Conservation (phyloP, 768 basidiomycete genomes). For the Tremella fuciformis region DNA sequence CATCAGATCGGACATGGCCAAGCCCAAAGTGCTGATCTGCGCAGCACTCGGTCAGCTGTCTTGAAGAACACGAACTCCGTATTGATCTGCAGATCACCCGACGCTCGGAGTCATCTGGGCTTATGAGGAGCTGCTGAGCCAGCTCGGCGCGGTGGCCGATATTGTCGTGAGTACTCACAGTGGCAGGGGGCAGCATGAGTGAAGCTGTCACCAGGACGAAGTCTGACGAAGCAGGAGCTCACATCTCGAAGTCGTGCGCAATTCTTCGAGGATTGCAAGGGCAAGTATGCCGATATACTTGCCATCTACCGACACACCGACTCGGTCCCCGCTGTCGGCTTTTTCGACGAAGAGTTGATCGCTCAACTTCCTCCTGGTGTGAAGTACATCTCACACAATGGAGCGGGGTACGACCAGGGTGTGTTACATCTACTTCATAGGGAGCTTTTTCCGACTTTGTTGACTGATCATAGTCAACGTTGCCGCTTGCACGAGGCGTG, state of each 20-base stretch:
- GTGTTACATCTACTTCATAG: constrained; percentile 2
- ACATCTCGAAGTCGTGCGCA: constrained; percentile 65
- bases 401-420: constrained; percentile 69
- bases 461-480: constrained; percentile 60
- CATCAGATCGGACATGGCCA: constrained; percentile 31
- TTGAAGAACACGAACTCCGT: background rate
- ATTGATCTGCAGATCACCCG: constrained; percentile 35
- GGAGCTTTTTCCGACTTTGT: too few species aligned
- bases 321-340: constrained; percentile 65
- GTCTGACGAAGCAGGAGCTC: constrained; percentile 40
- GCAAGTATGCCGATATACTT: constrained; percentile 69
- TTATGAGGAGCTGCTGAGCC: constrained; percentile 64
- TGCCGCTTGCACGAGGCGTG: constrained; percentile 63
- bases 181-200: too few species aligned
- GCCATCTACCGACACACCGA: constrained; percentile 73
- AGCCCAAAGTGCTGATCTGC: constrained; percentile 49
- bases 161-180: constrained; percentile 62
- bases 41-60: constrained; percentile 16
- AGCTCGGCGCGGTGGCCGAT: constrained; percentile 68
- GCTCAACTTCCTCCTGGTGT: constrained; percentile 64
- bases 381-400: constrained; percentile 87
- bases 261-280: constrained; percentile 66
- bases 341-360: constrained; percentile 77
- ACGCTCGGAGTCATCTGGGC: constrained; percentile 69
- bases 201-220: too few species aligned